Evolutionary conservation across 2,329 filamentous ascomycete genomes (phyloP).

Genomic region (Fusarium marasasianum): DNA sequence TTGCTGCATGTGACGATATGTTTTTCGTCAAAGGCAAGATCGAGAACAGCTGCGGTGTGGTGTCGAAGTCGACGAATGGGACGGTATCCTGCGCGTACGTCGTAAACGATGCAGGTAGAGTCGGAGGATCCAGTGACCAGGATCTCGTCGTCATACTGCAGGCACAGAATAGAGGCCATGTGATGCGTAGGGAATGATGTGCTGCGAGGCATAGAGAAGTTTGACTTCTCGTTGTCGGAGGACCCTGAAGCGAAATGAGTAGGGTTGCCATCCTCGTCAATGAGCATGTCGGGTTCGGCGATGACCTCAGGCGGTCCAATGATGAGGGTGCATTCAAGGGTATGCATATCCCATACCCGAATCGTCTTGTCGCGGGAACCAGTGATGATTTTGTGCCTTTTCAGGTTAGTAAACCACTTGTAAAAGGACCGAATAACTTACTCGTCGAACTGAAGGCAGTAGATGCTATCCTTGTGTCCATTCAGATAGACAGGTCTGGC

Average conservation of each 20-base stretch:
- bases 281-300: constrained; percentile 60
- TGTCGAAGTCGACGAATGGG: constrained; percentile 81
- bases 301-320: constrained; percentile 81
- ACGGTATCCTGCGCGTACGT: constrained; percentile 79
- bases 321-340: constrained; percentile 83
- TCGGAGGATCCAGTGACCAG: constrained; percentile 97
- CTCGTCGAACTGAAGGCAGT: constrained; percentile 98
- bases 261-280: constrained; percentile 60
- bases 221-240: constrained; percentile 57
- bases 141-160: constrained; percentile 93
- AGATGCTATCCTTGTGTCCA: constrained; percentile 94
- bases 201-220: constrained; percentile 61
- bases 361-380: constrained; percentile 96
- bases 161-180: constrained; percentile 90
- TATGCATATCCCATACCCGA: constrained; percentile 94
- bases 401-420: constrained; percentile 46
- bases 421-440: constrained; percentile 55
- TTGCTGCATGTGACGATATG: constrained; percentile 98
- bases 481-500: constrained; percentile 88
- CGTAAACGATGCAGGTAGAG: constrained; percentile 89
- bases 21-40: constrained; percentile 90
- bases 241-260: constrained; percentile 65
- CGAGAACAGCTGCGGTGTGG: constrained; percentile 89
- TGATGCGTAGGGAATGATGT: constrained; percentile 75
- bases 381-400: constrained; percentile 91